Percentiles rank a stretch among this genome's conserved stretches.
phyloP scores from a whole-genome alignment of 1,284 basidiomycete genomes.

The Puccinia polysora region DNA sequence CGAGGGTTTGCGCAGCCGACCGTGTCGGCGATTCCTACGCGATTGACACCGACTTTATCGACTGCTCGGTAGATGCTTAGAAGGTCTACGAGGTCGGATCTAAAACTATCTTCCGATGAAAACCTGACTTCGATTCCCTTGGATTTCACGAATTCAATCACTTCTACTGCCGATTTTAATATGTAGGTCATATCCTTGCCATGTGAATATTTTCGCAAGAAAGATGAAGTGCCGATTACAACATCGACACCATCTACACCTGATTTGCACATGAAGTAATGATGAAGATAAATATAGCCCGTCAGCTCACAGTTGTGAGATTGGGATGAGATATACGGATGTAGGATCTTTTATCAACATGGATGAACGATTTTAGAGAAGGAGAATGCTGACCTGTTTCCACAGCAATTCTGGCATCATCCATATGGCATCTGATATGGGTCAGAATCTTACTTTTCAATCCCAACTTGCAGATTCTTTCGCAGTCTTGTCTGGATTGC shows the following conservation, averaged over 20 bases:
- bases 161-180: conserved; percentile 90
- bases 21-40: conserved; percentile 98
- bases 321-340: background rate
- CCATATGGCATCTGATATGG: conserved; percentile 99
- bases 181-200: conserved; percentile 99
- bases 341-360: background rate
- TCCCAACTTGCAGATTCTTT: conserved; percentile 98
- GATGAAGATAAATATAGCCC: too few species aligned
- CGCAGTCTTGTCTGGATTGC: conserved; percentile 89
- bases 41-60: conserved; percentile 98
- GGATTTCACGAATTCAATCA: conserved; percentile 99
- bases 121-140: conserved; percentile 99
- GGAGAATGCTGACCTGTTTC: conserved; percentile 72
- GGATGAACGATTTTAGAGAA: background rate
- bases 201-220: conserved; percentile 98
- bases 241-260: conserved; percentile 99
- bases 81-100: conserved; percentile 97
- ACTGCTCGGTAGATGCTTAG: conserved; percentile 99
- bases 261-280: conserved; percentile 50
- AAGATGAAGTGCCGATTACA: conserved; percentile 97
- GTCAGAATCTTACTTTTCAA: conserved; percentile 96
- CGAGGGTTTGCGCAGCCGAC: conserved; percentile 98
- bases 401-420: conserved; percentile 95
- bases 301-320: conserved; percentile 3
- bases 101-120: conserved; percentile 99